Evolutionary conservation across 2,329 filamentous ascomycete species (phyloP).

Genomic region (Colletotrichum euphorbiae): DNA sequence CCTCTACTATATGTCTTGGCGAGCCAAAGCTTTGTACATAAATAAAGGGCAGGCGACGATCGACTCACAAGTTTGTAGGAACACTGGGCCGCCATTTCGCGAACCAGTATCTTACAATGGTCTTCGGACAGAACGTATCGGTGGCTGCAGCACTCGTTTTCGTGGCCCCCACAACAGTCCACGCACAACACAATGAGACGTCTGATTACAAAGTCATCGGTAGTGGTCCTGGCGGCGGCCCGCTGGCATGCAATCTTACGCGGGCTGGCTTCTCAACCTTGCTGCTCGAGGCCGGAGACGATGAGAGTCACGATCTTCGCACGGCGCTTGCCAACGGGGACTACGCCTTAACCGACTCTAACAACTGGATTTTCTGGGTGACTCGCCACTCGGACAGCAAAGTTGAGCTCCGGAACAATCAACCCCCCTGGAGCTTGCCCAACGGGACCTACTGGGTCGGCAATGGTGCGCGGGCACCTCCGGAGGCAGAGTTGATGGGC

Average conservation of each 20-base stretch:
- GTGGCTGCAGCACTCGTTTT: not conserved
- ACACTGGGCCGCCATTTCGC: too few species aligned
- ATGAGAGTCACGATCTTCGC: not conserved
- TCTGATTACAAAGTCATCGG: slow-evolving; percentile 71
- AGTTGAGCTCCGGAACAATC: not conserved
- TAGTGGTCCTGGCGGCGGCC: slow-evolving; percentile 66
- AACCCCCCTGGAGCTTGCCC: slow-evolving; percentile 54
- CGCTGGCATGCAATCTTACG: slow-evolving; percentile 65
- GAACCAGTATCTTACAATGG: not conserved
- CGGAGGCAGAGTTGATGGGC: slow-evolving; percentile 54
- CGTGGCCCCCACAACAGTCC: not conserved
- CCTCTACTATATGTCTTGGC: too few species aligned
- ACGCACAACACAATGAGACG: not conserved
- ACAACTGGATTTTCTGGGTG: slow-evolving; percentile 32
- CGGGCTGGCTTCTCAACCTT: slow-evolving; percentile 66
- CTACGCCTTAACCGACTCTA: slow-evolving; percentile 39
- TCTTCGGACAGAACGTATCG: not conserved
- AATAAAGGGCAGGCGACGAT: too few species aligned
- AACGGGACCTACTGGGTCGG: slow-evolving; percentile 49
- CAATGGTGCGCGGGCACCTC: slow-evolving; percentile 45
- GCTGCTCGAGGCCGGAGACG: slow-evolving; percentile 67
- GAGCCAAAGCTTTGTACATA: too few species aligned
- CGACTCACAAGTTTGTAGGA: too few species aligned
- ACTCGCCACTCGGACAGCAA: not conserved
- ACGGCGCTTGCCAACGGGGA: not conserved